phyloP scores from a whole-genome alignment of 1,284 basidiomycete genomes.

The Xanthoconium separans region DNA sequence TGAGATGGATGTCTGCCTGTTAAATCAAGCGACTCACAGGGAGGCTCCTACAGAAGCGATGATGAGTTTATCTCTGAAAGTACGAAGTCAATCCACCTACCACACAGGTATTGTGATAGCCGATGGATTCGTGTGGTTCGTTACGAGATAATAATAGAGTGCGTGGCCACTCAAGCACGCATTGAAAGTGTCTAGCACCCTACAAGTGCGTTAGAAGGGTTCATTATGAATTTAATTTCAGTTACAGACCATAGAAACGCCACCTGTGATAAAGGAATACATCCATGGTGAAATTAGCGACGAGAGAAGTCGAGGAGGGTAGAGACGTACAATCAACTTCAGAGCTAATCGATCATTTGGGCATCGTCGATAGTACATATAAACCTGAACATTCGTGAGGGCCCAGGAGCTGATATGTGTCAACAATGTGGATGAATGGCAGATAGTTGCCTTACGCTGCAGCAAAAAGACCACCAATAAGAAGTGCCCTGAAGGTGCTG shows the following conservation, averaged over 20 bases:
- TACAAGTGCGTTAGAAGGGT: neutral
- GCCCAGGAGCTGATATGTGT: conserved; percentile 48
- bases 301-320: neutral
- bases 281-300: neutral
- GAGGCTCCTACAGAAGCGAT: conserved; percentile 37
- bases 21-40: conserved; percentile 35
- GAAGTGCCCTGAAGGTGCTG: conserved; percentile 47
- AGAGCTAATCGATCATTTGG: conserved; percentile 38
- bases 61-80: neutral
- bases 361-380: conserved; percentile 46
- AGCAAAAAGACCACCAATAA: conserved; percentile 47
- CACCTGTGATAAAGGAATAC: conserved; percentile 1
- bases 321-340: conserved; percentile 40
- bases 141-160: conserved; percentile 53
- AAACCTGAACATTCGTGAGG: conserved; percentile 53
- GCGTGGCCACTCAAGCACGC: conserved; percentile 47
- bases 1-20: neutral
- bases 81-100: conserved; percentile 31
- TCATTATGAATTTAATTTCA: too few species aligned
- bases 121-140: conserved; percentile 43
- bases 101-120: conserved; percentile 45
- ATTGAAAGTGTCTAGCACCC: conserved; percentile 52
- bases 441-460: conserved; percentile 37
- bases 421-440: neutral
- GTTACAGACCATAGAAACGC: conserved; percentile 21